Evolutionary conservation across 2,329 filamentous ascomycete species (phyloP), one percentile per base, ranked within the genome.

Genomic region (Kalaharituber pfeilii): DNA sequence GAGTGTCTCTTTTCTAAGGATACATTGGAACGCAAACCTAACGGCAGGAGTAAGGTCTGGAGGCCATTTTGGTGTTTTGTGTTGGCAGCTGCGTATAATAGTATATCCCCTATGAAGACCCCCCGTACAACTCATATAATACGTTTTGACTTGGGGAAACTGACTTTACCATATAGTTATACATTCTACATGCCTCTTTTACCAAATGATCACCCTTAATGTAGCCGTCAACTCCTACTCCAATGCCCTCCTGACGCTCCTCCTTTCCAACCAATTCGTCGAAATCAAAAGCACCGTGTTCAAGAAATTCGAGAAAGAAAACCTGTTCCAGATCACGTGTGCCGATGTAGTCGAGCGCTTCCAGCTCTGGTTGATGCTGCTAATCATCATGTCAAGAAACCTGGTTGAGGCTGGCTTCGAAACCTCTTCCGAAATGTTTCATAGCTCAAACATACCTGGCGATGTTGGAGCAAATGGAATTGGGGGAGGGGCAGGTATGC

Each of bases 261-360:
- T 98, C 1, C 79, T 98, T 66, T 95, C 88, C 5, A 98, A 96
- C 65, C 93, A 98, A 66, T 98, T 98, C 64, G 91, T 98, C 44
- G 91, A 98, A 70, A 94, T 98, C 73, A 98, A 98, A 66, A 86
- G 86, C 57, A 93, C 88, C 0, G 93, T 98, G 0, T 98, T 98
- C 73, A 96, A 98, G 71, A 91, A 89, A 57, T 94, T 96, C 59
- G 91, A 98, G 64, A 96, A 95, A 67, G 91, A 98, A 66, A 96
- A 94, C 61, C 72, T 94, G 0, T 98, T 98, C 66, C 91, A 98
- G 67, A 75, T 98, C 13, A 94, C 89, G 0, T 98, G 91, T 61
- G 89, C 91, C 3, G 91, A 98, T 66, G 82, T 98, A 29, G 91
- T 98, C 1, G 91, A 98, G 69, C 80, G 91, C 1, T 98, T 98